Percentiles rank a stretch among this genome's conserved stretches.
Conservation (phyloP, 305 asterid genomes). For the Galium porrigens region DNA sequence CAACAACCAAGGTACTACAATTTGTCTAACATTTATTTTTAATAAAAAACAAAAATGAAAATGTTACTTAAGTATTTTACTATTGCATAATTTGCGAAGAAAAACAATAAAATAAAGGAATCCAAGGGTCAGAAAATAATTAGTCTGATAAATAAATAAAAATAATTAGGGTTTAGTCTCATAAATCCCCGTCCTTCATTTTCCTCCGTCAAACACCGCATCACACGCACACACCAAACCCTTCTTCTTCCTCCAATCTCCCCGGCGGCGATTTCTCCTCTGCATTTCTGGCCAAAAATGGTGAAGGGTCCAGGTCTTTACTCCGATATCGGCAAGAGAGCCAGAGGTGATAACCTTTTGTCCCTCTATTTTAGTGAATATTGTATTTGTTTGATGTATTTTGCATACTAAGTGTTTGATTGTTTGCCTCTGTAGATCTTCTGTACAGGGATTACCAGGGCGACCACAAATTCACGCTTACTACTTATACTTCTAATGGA, state of each 20-base stretch:
- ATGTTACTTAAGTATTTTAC: no score
- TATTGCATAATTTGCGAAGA: no score
- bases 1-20: no score
- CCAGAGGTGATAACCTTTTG: slow-evolving; percentile 38
- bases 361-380: not conserved
- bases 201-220: slow-evolving; percentile 10
- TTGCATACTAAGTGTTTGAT: slow-evolving; percentile 11
- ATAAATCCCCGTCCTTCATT: not conserved
- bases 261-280: not conserved
- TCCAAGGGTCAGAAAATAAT: slow-evolving; percentile 3
- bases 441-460: slow-evolving; percentile 57
- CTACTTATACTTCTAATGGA: slow-evolving; percentile 51
- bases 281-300: slow-evolving; percentile 24
- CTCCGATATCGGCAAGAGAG: slow-evolving; percentile 65
- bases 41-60: no score
- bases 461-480: slow-evolving; percentile 60
- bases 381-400: slow-evolving; percentile 6
- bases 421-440: slow-evolving; percentile 39
- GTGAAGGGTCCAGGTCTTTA: slow-evolving; percentile 84
- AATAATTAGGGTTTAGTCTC: not conserved
- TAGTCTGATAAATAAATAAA: not conserved
- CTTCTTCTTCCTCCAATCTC: not conserved
- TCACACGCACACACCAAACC: not conserved
- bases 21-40: no score
- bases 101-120: not conserved